Evolutionary conservation across 805 yeast species (phyloP).

Genomic region (Saccharomycopsis synnaedendra): DNA sequence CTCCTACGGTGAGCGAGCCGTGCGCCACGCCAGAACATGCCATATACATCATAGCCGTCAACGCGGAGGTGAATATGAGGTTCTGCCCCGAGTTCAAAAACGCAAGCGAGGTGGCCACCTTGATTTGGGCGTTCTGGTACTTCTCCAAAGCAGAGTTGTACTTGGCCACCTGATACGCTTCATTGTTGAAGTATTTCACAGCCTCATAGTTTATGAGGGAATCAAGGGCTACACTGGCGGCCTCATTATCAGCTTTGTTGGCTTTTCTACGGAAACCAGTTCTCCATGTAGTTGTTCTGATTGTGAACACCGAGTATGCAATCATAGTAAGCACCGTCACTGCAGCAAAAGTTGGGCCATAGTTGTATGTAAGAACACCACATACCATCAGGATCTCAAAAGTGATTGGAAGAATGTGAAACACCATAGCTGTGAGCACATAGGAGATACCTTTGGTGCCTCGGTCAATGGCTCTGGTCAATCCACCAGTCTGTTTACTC

Average conservation of each 20-base stretch:
- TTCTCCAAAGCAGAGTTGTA: constrained; percentile 64
- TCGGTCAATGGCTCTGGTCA: constrained; percentile 92
- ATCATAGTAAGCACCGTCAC: constrained; percentile 82
- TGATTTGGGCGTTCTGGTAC: constrained; percentile 60
- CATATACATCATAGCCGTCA: constrained; percentile 97
- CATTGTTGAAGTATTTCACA: constrained; percentile 91
- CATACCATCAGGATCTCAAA: constrained; percentile 90
- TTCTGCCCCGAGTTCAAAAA: constrained; percentile 73
- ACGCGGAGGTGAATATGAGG: constrained; percentile 71
- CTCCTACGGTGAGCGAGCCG: constrained; percentile 84
- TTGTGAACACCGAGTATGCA: constrained; percentile 80
- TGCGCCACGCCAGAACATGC: constrained; percentile 87
- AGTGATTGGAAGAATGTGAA: constrained; percentile 86
- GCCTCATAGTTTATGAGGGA: constrained; percentile 90
- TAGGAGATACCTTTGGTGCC: constrained; percentile 96
- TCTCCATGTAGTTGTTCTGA: constrained; percentile 92
- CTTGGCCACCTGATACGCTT: constrained; percentile 62
- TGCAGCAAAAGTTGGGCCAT: constrained; percentile 80
- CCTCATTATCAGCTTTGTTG: constrained; percentile 86
- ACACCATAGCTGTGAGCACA: constrained; percentile 92
- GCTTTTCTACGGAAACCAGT: constrained; percentile 84
- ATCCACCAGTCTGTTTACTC: constrained; percentile 88
- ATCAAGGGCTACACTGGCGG: constrained; percentile 91
- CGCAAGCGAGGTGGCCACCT: constrained; percentile 77
- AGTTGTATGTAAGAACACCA: constrained; percentile 87